Base-by-base conservation (phyloP, 2,329 filamentous ascomycete species). In the Aspergillus texensis region DNA sequence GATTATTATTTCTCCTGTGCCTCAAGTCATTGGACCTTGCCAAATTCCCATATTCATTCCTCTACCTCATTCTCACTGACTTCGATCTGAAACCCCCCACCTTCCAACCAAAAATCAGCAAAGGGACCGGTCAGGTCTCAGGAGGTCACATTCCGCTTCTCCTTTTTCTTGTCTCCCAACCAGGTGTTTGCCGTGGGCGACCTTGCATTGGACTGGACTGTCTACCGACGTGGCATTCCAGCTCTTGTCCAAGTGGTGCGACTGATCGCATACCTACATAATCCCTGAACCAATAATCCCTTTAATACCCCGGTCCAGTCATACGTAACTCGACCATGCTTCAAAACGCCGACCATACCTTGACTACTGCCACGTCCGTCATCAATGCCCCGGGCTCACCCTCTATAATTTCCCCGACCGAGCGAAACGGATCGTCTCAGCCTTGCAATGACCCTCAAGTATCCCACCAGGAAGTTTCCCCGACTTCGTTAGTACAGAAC, bases 191-290 rank as follows among this genome's bases (percentile, higher is more conserved):
- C 56, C 57, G 65, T 65, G 67, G 64, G 63, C 69, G 62, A 66
- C 65, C 66, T 60, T 66, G 63, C 65, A 62, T 67, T 59, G 63
- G 64, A 68, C 57, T 62, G 59, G 62, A 67, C 63, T 55, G 53
- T 60, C 60, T 57, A 70, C 69, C 66, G 70, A 75, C 72, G 72
- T 74, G 74, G 72, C 73, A 75, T 74, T 75, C 65, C 65, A 70
- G 67, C 62, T 63, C 62, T 68, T 58, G 67, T 62, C 66, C 67
- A 70, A 65, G 67, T 67, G 64, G 65, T 65, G 62, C 60, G 63
- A 68, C 54, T 62, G 60, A 60, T 57, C 46, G 62, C 62, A 69
- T 67, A 59, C 65, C 61, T 65, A 52, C 56, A 50, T 62, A 67
- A 70, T 71, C 70, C 66, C 64, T 63, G 58, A 34, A 63, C 57